These are phyloP conservation scores for Apiospora koreana DNA, from an alignment of 2,329 filamentous ascomycete genomes.

Conservation along the genomic window DNA sequence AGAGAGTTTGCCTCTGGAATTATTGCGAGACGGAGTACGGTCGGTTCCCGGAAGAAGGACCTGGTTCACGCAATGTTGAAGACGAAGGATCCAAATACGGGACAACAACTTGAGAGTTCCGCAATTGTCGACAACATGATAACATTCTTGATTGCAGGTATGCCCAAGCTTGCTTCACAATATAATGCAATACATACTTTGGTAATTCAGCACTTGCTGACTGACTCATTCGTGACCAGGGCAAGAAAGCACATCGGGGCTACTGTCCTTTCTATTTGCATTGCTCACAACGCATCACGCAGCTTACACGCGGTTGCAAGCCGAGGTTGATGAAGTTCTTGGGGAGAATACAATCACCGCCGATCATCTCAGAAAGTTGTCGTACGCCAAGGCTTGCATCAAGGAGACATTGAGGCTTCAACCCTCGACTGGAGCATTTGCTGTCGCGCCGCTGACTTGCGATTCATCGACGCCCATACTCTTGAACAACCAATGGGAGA, in stretches of 20 bases:
- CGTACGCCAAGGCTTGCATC: background rate
- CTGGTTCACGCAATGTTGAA: background rate
- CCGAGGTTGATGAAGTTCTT: background rate
- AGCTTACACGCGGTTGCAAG: background rate
- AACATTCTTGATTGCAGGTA: background rate
- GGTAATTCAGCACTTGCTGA: no score
- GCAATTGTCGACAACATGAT: background rate
- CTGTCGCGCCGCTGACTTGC: no score
- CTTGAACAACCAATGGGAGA: no score
- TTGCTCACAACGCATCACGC: background rate
- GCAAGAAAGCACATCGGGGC: background rate
- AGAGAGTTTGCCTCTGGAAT: background rate
- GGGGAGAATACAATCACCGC: background rate
- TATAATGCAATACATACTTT: no score
- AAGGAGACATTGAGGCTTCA: background rate
- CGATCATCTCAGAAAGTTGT: background rate
- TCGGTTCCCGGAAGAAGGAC: background rate
- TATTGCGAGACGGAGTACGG: background rate
- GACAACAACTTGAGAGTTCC: background rate
- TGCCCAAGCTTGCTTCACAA: no score
- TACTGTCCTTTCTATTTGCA: background rate
- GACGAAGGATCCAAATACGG: background rate
- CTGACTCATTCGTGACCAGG: no score
- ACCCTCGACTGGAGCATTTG: background rate
- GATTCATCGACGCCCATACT: no score